Base-by-base conservation (phyloP, 2,329 filamentous ascomycete species). In the Claviceps pazoutovae region DNA sequence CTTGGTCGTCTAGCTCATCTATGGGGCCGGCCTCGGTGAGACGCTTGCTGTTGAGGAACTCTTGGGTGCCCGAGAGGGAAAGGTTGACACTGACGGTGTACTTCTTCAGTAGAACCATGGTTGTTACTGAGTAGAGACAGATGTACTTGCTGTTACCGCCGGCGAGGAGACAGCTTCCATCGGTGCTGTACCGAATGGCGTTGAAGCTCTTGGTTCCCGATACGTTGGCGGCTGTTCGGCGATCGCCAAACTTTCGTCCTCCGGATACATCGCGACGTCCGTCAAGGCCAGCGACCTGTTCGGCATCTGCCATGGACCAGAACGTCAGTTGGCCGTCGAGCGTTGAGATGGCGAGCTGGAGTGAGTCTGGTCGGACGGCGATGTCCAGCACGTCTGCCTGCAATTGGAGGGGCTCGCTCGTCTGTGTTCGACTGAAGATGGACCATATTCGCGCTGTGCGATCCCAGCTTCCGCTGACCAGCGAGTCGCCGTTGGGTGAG, bases 71-170 rank as follows among this genome's bases (percentile, higher is more conserved):
- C 19, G 95, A 90, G 2, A 98, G 74, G 1, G 90, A 95, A n/a
- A 96, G 74, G 67, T 98, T 98, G 62, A 95, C 80, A 59, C 88
- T 95, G 61, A 97, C 90, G 1, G 91, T 96, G 64, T 86, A 98
- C 64, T 96, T 96, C 66, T 94, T 95, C 52, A 97, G 74, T 11
- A 98, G 72, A 0, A 93, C 88, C 66, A 93, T 89, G 0, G 91
- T 95, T 53, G 83, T 82, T 36, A 95, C 88, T n/a, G 94, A 91
- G 69, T 98, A 98, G 53, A 98, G 69, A 64, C 93, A 97, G 50
- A 98, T 96, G 67, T 95, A 96, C 71, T 98, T 98, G 82, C 89
- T 96, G 74, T 93, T 95, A 36, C 93, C 93, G 47, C 82, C 90
- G 1, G 91, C 93, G 42, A 98, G 74, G 11, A 98, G 74, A 60